A percentile compares a stretch with the other conserved stretches of the same genome.
Evolutionary conservation across 1,284 basidiomycete species (phyloP).

Genomic region (Hymenochaete sp.): DNA sequence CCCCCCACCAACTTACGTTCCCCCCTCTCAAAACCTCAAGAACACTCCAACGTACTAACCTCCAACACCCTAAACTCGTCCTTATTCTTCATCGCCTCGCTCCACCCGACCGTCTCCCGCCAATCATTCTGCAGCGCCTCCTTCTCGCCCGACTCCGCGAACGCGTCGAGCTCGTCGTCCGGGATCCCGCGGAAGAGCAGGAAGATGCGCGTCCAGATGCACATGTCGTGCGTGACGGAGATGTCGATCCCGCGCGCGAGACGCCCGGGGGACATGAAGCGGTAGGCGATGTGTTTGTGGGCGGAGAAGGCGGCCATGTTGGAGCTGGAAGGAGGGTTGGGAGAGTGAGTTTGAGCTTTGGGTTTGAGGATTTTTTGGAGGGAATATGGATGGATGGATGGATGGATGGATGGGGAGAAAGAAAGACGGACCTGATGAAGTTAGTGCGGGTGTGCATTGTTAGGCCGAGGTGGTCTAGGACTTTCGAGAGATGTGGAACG

Average conservation of each 20-base stretch:
- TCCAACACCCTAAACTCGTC: conserved; percentile 68
- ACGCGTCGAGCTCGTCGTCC: conserved; percentile 68
- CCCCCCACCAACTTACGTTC: neutral
- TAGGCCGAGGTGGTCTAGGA: conserved; percentile 71
- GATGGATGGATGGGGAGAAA: conserved; percentile 4
- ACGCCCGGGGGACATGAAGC: conserved; percentile 67
- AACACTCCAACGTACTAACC: conserved; percentile 64
- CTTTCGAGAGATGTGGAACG: conserved; percentile 64
- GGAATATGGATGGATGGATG: no score
- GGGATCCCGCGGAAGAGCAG: conserved; percentile 71
- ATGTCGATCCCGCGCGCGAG: conserved; percentile 79
- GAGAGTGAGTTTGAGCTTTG: conserved; percentile 11
- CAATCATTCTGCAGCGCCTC: conserved; percentile 72
- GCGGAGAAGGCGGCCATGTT: conserved; percentile 61
- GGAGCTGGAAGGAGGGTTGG: conserved; percentile 44
- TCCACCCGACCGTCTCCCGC: conserved; percentile 69
- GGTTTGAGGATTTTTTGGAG: no score
- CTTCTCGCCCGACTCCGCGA: conserved; percentile 73
- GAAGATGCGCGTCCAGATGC: conserved; percentile 75
- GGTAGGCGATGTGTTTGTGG: conserved; percentile 77
- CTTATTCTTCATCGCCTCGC: conserved; percentile 64
- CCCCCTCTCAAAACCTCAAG: conserved; percentile 26
- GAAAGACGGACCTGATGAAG: conserved; percentile 58
- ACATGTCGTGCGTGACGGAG: conserved; percentile 65
- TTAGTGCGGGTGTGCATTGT: conserved; percentile 68